Evolutionary conservation across 495 filamentous ascomycete species (phyloP).

Genomic region (Cercophora scortea): DNA sequence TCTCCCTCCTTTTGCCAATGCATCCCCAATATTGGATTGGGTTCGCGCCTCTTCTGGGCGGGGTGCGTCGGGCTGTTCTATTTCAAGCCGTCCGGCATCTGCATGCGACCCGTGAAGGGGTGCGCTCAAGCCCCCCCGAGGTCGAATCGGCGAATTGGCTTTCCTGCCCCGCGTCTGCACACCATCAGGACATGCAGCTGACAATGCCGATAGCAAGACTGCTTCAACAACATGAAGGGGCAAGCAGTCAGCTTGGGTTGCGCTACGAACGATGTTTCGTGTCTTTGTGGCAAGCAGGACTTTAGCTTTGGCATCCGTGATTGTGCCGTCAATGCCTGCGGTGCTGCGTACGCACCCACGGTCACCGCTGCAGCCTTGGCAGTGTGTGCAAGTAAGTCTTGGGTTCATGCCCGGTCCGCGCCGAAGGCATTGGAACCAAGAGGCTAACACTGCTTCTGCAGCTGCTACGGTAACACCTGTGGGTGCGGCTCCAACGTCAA

Average conservation of each 20-base stretch:
- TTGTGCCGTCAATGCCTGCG: slow-evolving; percentile 15
- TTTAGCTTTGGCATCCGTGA: slow-evolving; percentile 10
- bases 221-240: slow-evolving; percentile 7
- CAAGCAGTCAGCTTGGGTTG: slow-evolving; percentile 10
- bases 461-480: slow-evolving; percentile 10
- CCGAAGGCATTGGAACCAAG: not conserved
- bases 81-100: too few relatives aligned
- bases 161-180: not conserved
- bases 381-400: slow-evolving; percentile 29
- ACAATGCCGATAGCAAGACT: slow-evolving; percentile 14
- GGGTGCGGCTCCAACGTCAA: not conserved
- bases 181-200: slow-evolving; percentile 4
- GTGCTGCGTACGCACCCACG: slow-evolving; percentile 4
- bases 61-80: too few relatives aligned
- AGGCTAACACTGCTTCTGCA: slow-evolving; percentile 2
- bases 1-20: too few relatives aligned
- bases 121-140: too few relatives aligned
- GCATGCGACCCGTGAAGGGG: too few relatives aligned
- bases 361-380: slow-evolving; percentile 9
- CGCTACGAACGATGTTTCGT: slow-evolving; percentile 10
- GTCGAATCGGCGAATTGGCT: not conserved
- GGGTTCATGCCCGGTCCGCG: not conserved
- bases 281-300: slow-evolving; percentile 19
- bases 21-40: too few relatives aligned
- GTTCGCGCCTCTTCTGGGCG: too few relatives aligned